Base-by-base conservation (phyloP, 2,329 filamentous ascomycete genomes). In the Aspergillus proliferans region DNA sequence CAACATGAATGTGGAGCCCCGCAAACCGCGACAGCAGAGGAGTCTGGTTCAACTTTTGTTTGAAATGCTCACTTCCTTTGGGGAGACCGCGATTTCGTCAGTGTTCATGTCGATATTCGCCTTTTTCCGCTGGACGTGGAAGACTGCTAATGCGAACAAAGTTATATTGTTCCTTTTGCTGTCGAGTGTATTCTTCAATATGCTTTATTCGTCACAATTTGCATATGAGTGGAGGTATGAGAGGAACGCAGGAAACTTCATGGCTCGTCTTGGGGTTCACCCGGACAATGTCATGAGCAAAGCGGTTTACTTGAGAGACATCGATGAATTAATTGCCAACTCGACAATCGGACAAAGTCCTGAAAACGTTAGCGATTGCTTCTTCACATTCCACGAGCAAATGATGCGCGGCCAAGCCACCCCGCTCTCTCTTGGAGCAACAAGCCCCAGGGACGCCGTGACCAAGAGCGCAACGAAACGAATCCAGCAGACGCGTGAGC, bases 161-260 rank as follows among this genome's bases (percentile, higher is more conserved):
- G 64, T 95, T 18, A 80, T 97, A 4, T 71, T 97, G 26, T 62
- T 76, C 2, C 65, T 92, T 12, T 75, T 97, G 15, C 73, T 76
- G 0, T 59, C 86, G 26, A 96, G 90, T 62, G 68, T 83, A 10
- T 61, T 88, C 9, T 78, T 83, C 44, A 97, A 97, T 62, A 69
- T 86, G 19, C 78, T 90, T 57, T 82, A 91, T 62, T 84, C 87
- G 0, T 87, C 86, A 10, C 82, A 84, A 53, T 84, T 88, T 63
- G 81, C 81, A 6, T 82, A 84, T 59, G 76, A 80, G 2, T 97
- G 90, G 90, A 95, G 88, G 86, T 78, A 81, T 42, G 92, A 97
- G 71, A 82, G 89, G 49, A 85, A 82, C 51, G 89, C 91, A 1
- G 80, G 79, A 14, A 84, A 78, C 38, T 95, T 92, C 67, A 93